Percentiles rank a stretch among this genome's conserved stretches.
These are phyloP conservation scores for Sergeia podlipaevii DNA, from an alignment of 208 protist genomes.

Conservation along the genomic window DNA sequence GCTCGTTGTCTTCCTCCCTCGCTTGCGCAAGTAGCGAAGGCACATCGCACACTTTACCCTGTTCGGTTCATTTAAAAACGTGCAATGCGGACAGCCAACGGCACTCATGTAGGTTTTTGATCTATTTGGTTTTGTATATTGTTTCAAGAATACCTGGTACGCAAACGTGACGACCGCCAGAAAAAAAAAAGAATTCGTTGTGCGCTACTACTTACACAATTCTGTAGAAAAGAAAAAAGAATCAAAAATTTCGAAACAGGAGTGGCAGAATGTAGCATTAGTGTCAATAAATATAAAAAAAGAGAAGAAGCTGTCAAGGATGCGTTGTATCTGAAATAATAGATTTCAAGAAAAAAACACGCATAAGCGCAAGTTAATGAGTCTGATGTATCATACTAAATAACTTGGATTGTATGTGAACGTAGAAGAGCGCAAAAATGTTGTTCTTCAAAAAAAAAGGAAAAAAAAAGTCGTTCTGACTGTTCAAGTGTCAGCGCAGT, in stretches of 20 bases:
- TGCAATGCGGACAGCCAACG: constrained; percentile 57
- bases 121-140: too few relatives aligned
- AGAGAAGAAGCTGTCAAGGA: background rate
- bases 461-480: background rate
- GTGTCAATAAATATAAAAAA: background rate
- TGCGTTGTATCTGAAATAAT: too few relatives aligned
- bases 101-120: too few relatives aligned
- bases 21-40: constrained; percentile 27
- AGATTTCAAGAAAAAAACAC: too few relatives aligned
- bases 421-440: background rate
- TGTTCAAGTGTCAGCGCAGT: constrained; percentile 31
- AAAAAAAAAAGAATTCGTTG: background rate
- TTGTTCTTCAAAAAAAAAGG: constrained; percentile 11
- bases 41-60: constrained; percentile 57
- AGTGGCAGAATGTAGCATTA: too few relatives aligned
- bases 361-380: too few relatives aligned
- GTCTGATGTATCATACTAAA: too few relatives aligned
- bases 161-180: background rate
- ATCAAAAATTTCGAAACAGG: constrained; percentile 8
- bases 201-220: constrained; percentile 17
- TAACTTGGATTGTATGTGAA: too few relatives aligned
- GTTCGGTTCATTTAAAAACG: constrained; percentile 42
- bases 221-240: constrained; percentile 17
- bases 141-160: background rate
- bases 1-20: background rate